Evolutionary conservation across 768 basidiomycete species (phyloP).

Genomic region (Serendipita sp.): DNA sequence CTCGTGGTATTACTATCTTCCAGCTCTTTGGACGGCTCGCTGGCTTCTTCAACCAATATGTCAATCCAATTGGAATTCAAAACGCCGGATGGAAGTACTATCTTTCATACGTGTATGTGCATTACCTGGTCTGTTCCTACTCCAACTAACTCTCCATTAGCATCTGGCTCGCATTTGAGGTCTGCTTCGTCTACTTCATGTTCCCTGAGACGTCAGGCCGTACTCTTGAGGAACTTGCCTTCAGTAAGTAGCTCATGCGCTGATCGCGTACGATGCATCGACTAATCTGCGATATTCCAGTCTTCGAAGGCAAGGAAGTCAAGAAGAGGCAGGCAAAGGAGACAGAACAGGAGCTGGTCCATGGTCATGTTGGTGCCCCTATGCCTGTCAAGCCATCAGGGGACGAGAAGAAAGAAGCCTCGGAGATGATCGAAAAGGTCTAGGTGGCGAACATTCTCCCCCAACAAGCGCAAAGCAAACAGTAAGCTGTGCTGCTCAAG

Average conservation of each 20-base stretch:
- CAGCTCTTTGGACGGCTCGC: slow-evolving; percentile 41
- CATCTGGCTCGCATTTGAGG: slow-evolving; percentile 37
- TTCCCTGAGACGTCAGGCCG: slow-evolving; percentile 44
- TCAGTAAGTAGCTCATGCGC: slow-evolving; percentile 28
- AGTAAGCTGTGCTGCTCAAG: too few species aligned
- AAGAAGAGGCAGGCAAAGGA: slow-evolving; percentile 8
- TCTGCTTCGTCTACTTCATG: slow-evolving; percentile 41
- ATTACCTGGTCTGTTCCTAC: neutral
- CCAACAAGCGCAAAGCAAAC: too few species aligned
- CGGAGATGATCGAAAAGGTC: too few species aligned
- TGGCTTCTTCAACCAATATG: slow-evolving; percentile 50
- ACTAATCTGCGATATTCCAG: neutral
- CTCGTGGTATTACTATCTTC: slow-evolving; percentile 45
- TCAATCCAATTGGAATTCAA: slow-evolving; percentile 46
- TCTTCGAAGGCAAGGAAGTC: slow-evolving; percentile 6
- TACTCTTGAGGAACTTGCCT: slow-evolving; percentile 43
- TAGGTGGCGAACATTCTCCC: too few species aligned
- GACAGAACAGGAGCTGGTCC: slow-evolving; percentile 4
- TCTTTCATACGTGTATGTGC: slow-evolving; percentile 24
- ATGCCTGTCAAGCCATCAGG: neutral
- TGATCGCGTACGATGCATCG: neutral
- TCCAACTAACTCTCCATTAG: slow-evolving; percentile 8
- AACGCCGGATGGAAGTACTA: slow-evolving; percentile 46
- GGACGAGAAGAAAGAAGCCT: too few species aligned
- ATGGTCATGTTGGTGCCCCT: neutral